phyloP scores from a whole-genome alignment of 2,329 filamentous ascomycete species.

The Colletotrichum plurivorum region DNA sequence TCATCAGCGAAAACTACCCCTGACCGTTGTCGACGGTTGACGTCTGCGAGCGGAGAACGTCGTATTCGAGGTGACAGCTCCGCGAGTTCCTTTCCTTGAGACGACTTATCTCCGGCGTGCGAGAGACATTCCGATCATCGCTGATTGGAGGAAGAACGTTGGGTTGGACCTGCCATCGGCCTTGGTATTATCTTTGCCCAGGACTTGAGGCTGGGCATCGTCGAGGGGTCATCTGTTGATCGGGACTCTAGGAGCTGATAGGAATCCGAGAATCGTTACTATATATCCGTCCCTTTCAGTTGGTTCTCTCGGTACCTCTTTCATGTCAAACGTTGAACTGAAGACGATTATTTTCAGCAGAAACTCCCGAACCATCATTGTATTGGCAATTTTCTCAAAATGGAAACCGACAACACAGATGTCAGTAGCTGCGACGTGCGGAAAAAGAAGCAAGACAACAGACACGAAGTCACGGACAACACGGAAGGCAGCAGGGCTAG shows the following conservation, averaged over 20 bases:
- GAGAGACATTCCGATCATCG: slow-evolving; percentile 4
- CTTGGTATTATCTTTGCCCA: slow-evolving; percentile 1
- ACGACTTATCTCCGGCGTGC: slow-evolving; percentile 7
- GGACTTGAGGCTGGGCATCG: background rate
- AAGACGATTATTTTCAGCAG: background rate
- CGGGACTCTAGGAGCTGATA: background rate
- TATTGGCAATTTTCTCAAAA: background rate
- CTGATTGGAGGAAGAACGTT: background rate
- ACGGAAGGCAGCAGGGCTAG: slow-evolving; percentile 6
- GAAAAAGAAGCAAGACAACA: background rate
- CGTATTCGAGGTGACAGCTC: background rate
- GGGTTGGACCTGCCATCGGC: background rate
- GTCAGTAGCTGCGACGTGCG: background rate
- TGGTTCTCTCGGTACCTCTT: background rate
- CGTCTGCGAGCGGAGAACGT: slow-evolving; percentile 8
- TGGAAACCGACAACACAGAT: background rate
- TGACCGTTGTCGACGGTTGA: background rate
- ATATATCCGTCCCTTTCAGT: background rate
- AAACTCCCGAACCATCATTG: background rate
- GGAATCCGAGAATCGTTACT: background rate
- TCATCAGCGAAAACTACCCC: background rate
- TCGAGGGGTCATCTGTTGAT: background rate
- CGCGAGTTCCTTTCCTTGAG: background rate
- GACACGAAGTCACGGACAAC: background rate
- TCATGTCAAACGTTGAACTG: background rate